Percentiles rank a stretch among this genome's conserved stretches.
Conservation (phyloP, 169 alveolate genomes). For the Blepharisma undulans region DNA sequence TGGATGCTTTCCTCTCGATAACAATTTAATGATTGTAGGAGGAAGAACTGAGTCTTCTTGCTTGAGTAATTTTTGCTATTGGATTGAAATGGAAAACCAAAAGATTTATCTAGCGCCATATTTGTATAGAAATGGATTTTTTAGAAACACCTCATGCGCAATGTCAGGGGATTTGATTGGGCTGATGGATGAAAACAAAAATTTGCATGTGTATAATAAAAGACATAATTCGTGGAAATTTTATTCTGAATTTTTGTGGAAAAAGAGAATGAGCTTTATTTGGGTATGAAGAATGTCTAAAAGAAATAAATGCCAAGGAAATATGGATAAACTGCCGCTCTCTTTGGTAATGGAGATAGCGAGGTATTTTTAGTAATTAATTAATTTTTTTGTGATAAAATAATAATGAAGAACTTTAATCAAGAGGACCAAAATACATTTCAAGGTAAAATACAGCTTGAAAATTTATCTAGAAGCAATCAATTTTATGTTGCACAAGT, state of each 20-base stretch:
- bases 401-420: background rate
- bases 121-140: background rate
- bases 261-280: background rate
- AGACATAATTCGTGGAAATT: background rate
- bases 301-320: background rate
- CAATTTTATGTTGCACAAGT: conserved; percentile 35
- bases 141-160: background rate
- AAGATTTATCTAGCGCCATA: background rate
- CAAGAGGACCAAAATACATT: background rate
- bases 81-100: background rate
- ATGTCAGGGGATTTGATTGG: background rate
- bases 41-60: background rate
- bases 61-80: background rate
- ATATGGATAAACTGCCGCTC: background rate
- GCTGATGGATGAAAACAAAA: background rate
- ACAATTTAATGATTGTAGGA: background rate
- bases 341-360: background rate
- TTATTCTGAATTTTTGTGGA: background rate
- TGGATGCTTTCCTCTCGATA: background rate
- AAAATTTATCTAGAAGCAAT: background rate
- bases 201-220: background rate
- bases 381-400: background rate
- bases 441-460: conserved; percentile 18
- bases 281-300: background rate
- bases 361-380: background rate